phyloP scores from a whole-genome alignment of 306 rosid species.

The Casuarina glauca region DNA sequence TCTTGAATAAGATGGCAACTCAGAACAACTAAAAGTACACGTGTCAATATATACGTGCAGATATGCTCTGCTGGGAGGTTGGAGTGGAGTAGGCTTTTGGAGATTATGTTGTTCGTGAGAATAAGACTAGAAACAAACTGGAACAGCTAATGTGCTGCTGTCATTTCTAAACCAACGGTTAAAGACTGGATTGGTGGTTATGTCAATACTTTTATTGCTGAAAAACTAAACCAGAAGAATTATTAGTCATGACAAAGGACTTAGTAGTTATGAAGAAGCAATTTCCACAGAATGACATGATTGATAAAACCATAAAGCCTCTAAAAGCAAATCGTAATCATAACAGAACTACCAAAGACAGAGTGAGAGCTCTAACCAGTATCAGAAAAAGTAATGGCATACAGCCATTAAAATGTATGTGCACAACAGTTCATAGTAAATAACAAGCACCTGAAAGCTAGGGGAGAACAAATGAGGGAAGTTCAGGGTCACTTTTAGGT shows the following conservation, averaged over 20 bases:
- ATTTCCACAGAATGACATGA: neutral
- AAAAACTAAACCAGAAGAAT: neutral
- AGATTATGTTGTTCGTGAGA: neutral
- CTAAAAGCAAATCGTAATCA: neutral
- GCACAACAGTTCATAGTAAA: neutral
- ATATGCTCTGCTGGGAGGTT: neutral
- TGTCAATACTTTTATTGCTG: neutral
- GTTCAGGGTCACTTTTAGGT: constrained; percentile 44
- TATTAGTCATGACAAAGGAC: neutral
- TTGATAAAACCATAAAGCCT: neutral
- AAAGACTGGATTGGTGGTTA: neutral
- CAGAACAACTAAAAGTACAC: neutral
- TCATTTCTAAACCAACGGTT: neutral
- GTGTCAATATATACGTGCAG: neutral
- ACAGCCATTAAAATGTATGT: neutral
- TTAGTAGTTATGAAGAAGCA: neutral
- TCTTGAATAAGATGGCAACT: neutral
- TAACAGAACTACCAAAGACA: neutral
- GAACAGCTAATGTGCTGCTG: neutral
- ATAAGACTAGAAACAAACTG: neutral
- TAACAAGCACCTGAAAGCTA: constrained; percentile 69
- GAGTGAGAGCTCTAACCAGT: neutral
- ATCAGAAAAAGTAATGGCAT: neutral
- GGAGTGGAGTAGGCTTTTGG: neutral
- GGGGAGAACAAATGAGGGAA: constrained; percentile 50